Evolutionary conservation across 1,139 yeast genomes (phyloP).

Genomic region (Pichia sp.): DNA sequence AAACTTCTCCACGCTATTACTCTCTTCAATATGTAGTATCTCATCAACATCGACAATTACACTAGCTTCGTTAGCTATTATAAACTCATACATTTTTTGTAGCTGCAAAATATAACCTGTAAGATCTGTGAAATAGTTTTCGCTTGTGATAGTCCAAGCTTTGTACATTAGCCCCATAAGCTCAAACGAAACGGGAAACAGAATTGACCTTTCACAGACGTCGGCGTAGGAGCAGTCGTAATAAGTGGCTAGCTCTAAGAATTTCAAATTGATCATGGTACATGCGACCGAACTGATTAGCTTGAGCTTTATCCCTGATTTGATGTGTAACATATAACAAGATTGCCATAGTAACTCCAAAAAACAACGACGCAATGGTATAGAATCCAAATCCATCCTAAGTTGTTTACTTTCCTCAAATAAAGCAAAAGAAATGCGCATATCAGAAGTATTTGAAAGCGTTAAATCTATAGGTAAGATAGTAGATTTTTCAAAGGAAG

Average conservation of each 20-base stretch:
- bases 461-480: conserved; percentile 10
- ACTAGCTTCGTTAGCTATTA: neutral
- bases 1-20: conserved; percentile 2
- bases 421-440: neutral
- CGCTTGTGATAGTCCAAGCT: conserved; percentile 4
- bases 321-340: conserved; percentile 1
- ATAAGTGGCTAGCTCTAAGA: conserved; percentile 7
- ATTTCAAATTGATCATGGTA: neutral
- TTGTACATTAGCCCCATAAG: conserved; percentile 4
- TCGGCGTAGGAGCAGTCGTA: neutral
- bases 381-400: conserved; percentile 10
- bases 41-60: neutral
- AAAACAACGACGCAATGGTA: conserved; percentile 4
- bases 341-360: conserved; percentile 6
- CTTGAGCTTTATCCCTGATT: neutral
- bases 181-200: conserved; percentile 8
- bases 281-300: conserved; percentile 3
- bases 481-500: neutral
- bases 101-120: conserved; percentile 3
- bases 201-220: neutral
- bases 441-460: neutral
- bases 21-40: neutral
- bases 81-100: conserved; percentile 1
- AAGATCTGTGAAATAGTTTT: neutral
- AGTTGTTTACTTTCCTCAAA: neutral